Base-by-base conservation (phyloP, 2,329 filamentous ascomycete genomes). In the Ceratocystis harringtonii region DNA sequence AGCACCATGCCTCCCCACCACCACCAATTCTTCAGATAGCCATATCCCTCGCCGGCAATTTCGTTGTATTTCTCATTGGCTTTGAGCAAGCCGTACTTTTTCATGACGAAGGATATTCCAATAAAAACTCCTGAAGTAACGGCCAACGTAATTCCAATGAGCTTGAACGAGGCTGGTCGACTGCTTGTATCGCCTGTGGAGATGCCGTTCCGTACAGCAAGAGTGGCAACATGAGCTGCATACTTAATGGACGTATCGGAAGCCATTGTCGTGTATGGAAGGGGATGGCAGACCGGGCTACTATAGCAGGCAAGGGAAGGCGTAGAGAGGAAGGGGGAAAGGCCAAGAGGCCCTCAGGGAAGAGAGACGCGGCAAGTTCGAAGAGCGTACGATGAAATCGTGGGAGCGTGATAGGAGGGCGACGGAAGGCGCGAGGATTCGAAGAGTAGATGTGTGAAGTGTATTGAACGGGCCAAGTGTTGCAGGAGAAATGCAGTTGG, bases 11-110 rank as follows among this genome's bases (percentile, higher is more conserved):
- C 94, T 1, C 79, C 75, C 94, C 94, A 99, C 94, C 94, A 99
- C 78, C 83, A 96, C 22, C 80, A 80, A 72, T 97, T 97, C 78
- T 95, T 96, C 71, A 99, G 84, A 74, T 97, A 99, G 68, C 92
- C 92, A 74, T 97, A 97, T 66, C 94, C 94, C 75, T 97, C 92
- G 68, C 94, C 94, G 0, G 94, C 92, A 69, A 89, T 90, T 76
- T 97, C 91, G 68, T 95, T 88, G 79, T 97, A 97, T 75, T 97
- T 97, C 71, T 89, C 85, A 75, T 97, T 99, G 62, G 94, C 92
- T 74, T 85, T 91, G 68, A 99, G 80, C 70, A 99, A 77, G 3
- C 94, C 94, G 67, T 89, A 81, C 78, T 99, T 99, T 77, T 97
- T 97, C 72, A 99, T 77, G 32, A 97, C 92, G 74, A 97, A 99